Conservation (phyloP, 345 rosid genomes). For the Raphanus raphanistrum region DNA sequence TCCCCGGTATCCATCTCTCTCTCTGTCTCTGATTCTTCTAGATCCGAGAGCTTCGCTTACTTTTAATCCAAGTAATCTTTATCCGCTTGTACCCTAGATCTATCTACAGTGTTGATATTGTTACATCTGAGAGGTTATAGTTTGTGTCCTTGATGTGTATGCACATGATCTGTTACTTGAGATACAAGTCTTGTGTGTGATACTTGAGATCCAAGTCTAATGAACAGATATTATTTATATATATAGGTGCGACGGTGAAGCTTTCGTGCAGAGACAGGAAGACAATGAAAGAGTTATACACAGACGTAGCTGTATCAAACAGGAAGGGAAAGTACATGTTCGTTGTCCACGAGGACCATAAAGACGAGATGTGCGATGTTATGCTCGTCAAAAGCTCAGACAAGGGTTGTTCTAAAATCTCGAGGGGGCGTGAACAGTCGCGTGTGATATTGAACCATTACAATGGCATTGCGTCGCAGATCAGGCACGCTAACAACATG, state of each 20-base stretch:
- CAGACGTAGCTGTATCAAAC: slow-evolving; percentile 55
- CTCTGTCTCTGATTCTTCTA: not conserved
- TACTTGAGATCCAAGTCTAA: not conserved
- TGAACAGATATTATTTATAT: not conserved
- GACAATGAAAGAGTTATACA: slow-evolving; percentile 43
- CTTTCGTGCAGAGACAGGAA: slow-evolving; percentile 63
- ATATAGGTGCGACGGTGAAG: slow-evolving; percentile 68
- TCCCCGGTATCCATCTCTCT: slow-evolving; percentile 48
- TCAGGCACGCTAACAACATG: slow-evolving; percentile 65
- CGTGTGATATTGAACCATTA: slow-evolving; percentile 67
- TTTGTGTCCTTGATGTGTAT: too few species aligned
- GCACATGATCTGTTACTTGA: not conserved
- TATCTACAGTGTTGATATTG: not conserved
- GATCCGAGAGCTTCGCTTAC: not conserved
- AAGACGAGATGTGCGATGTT: slow-evolving; percentile 71
- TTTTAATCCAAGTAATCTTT: not conserved
- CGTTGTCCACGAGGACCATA: slow-evolving; percentile 63
- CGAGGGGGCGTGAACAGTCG: slow-evolving; percentile 72
- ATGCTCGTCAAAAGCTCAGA: slow-evolving; percentile 59
- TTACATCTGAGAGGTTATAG: not conserved
- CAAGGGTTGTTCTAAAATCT: slow-evolving; percentile 39
- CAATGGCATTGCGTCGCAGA: slow-evolving; percentile 63
- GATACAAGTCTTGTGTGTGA: not conserved
- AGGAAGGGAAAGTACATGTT: slow-evolving; percentile 56
- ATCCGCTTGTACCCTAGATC: slow-evolving; percentile 5